Percentiles rank a stretch among this genome's conserved stretches.
Evolutionary conservation across 192 early-diverging fungal genomes (phyloP).

Genomic region (Linderina pennispora): DNA sequence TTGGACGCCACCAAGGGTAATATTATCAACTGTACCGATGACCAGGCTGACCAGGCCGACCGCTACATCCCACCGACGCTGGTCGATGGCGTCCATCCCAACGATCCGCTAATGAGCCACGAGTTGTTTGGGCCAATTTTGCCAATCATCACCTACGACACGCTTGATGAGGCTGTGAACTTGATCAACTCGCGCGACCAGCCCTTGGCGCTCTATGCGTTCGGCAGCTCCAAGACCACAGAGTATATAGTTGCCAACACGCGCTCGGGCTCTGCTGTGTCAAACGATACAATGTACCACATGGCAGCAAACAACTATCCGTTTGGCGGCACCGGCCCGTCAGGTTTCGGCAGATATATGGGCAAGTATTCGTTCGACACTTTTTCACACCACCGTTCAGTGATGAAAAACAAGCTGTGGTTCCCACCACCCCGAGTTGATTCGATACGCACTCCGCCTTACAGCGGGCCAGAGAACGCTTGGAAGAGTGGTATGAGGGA

Average conservation of each 20-base stretch:
- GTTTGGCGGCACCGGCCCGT: slow-evolving; percentile 83
- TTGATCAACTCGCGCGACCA: slow-evolving; percentile 58
- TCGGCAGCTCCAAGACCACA: slow-evolving; percentile 49
- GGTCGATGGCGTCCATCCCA: slow-evolving; percentile 63
- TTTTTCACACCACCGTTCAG: slow-evolving; percentile 74
- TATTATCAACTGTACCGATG: slow-evolving; percentile 50
- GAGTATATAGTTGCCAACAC: slow-evolving; percentile 61
- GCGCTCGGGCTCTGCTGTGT: slow-evolving; percentile 64
- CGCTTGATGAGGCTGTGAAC: slow-evolving; percentile 56
- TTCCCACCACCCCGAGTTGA: slow-evolving; percentile 33
- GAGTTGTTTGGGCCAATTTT: slow-evolving; percentile 96
- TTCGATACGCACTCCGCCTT: slow-evolving; percentile 32
- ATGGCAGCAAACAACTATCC: slow-evolving; percentile 51
- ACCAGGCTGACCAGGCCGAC: slow-evolving; percentile 50
- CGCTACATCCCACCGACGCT: slow-evolving; percentile 80
- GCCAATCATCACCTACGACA: slow-evolving; percentile 66
- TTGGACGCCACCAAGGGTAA: slow-evolving; percentile 49
- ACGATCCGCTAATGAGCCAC: slow-evolving; percentile 62
- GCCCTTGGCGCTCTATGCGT: slow-evolving; percentile 80
- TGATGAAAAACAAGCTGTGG: slow-evolving; percentile 40
- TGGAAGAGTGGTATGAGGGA: slow-evolving; percentile 24
- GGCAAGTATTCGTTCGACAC: slow-evolving; percentile 69
- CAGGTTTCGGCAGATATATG: slow-evolving; percentile 84
- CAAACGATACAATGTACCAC: slow-evolving; percentile 79
- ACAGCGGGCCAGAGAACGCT: slow-evolving; percentile 5